Base-by-base conservation (phyloP, 169 alveolate genomes). In the Babesia sp. region DNA sequence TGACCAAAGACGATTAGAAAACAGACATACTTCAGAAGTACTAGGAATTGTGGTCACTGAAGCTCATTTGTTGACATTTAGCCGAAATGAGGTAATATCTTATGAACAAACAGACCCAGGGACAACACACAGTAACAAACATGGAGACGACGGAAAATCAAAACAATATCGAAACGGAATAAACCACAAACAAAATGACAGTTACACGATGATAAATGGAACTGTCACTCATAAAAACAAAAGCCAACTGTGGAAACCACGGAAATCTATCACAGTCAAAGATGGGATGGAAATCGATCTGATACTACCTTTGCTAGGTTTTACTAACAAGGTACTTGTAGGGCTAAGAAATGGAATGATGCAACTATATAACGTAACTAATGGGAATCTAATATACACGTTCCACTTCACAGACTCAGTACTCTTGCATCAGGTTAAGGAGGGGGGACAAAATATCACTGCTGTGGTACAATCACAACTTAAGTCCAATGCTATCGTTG, bases 241-340 rank as follows among this genome's bases (percentile, higher is more conserved):
- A 6, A 50, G 73, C 68, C 58, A 72, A 55, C 37, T 72, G 4
- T 83, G 82, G 78, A 55, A 33, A 59, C 63, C 67, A 9, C 53
- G 69, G 8, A 59, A 24, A 36, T 55, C 83, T 26, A 73, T 87
- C 26, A 66, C 68, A 20, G 39, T 69, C 45, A 44, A 60, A 28
- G 85, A 84, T 6, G 57, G 66, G 45, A 29, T 70, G 33, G 78
- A 55, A 45, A 55, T 87, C 12, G 72, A 63, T 37, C n/a, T 46
- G 39, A 67, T 80, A 34, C 5, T 83, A 33, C 91, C 86, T n/a
- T 90, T 87, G 24, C 61, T 29, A 12, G 93, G 91, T 29, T 78
- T 83, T 59, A 83, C 46, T 53, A 84, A 87, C 68, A 87, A 87
- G 68, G 87, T 77, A 29, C 67, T 87, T 26, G 59, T 87, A 20